Base-by-base conservation (phyloP, 2,329 filamentous ascomycete genomes). In the Hirsutella minnesotensis region DNA sequence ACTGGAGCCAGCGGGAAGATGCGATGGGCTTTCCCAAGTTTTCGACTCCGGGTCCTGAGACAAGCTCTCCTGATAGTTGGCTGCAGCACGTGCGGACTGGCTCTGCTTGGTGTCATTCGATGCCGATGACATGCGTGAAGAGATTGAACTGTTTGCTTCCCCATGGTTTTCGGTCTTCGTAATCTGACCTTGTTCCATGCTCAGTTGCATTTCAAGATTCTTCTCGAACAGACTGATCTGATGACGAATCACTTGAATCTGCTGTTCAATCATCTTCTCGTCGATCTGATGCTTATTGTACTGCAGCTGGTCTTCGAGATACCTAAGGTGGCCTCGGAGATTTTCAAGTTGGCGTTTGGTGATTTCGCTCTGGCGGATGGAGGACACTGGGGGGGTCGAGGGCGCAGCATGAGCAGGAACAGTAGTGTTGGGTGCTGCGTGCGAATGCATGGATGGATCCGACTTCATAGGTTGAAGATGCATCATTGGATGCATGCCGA, bases 231-330 rank as follows among this genome's bases (percentile, higher is more conserved):
- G 62, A 21, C 61, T 56, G 44, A 79, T 69, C 27, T 67, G 66
- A 19, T 62, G 56, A n/a, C 62, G 58, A 44, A 75, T 53, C 30
- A 61, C 54, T 30, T 61, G 53, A 3, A 62, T 66, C 36, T 67
- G 65, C 21, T 59, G 52, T 46, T 70, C 64, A 55, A 76, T 69
- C 29, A 65, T 58, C 47, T 64, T 67, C 49, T 75, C 73, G 45
- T 81, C 76, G 47, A 80, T 76, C 49, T 80, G 76, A 47, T 80
- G 74, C 49, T 68, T 72, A 53, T 81, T 80, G 62, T 74, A 78
- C 41, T 70, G 67, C 37, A 81, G 57, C 49, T 81, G 76, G 46
- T 75, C 70, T 47, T 79, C 70, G 34, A 73, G 64, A 44, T 72
- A 70, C 51, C 70, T 74, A 46, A 81, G 63, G n/a, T 68, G 67